These are phyloP conservation scores for Clathrus columnatus DNA, from an alignment of 768 basidiomycete species.

Conservation along the genomic window DNA sequence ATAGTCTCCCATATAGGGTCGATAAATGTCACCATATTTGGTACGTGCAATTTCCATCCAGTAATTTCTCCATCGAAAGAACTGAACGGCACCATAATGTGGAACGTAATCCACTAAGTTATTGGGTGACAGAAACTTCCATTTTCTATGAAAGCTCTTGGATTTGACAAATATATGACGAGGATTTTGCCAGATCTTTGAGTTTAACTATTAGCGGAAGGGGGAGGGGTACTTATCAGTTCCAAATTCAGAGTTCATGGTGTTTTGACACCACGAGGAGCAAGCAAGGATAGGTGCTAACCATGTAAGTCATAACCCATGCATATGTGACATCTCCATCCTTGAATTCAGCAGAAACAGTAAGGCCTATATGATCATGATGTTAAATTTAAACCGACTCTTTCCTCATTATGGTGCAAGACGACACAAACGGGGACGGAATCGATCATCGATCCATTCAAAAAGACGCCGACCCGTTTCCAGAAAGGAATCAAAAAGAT, in stretches of 20 bases:
- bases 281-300: not conserved
- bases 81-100: constrained; percentile 30
- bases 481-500: not conserved
- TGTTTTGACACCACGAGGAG: not conserved
- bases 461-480: not conserved
- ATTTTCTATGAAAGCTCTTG: constrained; percentile 31
- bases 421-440: not conserved
- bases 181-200: constrained; percentile 33
- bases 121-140: constrained; percentile 23
- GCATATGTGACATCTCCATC: not conserved
- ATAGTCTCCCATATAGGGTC: not conserved
- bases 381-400: not conserved
- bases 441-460: not conserved
- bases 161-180: constrained; percentile 35
- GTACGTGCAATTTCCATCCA: constrained; percentile 24
- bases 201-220: constrained; percentile 27
- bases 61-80: constrained; percentile 37
- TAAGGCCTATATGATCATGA: not conserved
- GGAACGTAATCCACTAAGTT: constrained; percentile 35
- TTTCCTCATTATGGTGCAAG: not conserved
- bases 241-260: not conserved
- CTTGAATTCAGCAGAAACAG: not conserved
- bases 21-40: not conserved
- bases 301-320: not conserved
- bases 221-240: not conserved